Conservation (phyloP, 2,329 filamentous ascomycete genomes). For the Dactylonectria estremocensis region DNA sequence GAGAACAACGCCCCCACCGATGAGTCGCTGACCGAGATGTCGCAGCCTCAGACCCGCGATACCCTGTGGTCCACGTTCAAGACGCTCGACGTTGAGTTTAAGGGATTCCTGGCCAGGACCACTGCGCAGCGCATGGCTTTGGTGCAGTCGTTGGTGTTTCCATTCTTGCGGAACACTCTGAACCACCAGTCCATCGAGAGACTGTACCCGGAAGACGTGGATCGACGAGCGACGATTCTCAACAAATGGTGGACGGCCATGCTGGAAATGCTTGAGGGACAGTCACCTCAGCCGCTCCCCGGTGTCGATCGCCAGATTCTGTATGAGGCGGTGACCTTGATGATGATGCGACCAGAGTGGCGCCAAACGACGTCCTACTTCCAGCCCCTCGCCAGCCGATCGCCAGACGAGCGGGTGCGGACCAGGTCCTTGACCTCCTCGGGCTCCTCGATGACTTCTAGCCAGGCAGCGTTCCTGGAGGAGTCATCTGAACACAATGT, state of each 20-base stretch:
- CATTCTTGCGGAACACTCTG: conserved; percentile 82
- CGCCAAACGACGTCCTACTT: conserved; percentile 79
- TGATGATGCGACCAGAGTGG: conserved; percentile 95
- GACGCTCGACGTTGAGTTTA: conserved; percentile 64
- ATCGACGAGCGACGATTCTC: conserved; percentile 83
- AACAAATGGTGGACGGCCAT: conserved; percentile 93
- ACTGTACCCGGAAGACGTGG: conserved; percentile 85
- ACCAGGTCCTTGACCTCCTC: conserved; percentile 67
- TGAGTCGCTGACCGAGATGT: conserved; percentile 64
- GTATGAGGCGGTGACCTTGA: conserved; percentile 82
- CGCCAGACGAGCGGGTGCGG: conserved; percentile 61
- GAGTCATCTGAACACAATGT: conserved; percentile 90
- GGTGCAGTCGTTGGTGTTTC: conserved; percentile 79
- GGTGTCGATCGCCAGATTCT: conserved; percentile 88
- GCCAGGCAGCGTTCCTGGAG: conserved; percentile 68
- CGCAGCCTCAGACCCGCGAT: conserved; percentile 61
- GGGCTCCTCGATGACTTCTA: conserved; percentile 77
- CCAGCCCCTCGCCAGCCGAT: conserved; percentile 72
- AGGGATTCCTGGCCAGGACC: conserved; percentile 79
- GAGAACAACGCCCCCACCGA: conserved; percentile 59
- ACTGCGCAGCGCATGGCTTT: conserved; percentile 82
- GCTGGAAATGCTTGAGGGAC: conserved; percentile 85
- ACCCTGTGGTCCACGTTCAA: conserved; percentile 71
- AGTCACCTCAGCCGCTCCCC: conserved; percentile 77
- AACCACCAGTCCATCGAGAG: conserved; percentile 75